These are phyloP conservation scores for Chrysoporthe puriensis DNA, from an alignment of 2,329 filamentous ascomycete genomes.

Conservation along the genomic window DNA sequence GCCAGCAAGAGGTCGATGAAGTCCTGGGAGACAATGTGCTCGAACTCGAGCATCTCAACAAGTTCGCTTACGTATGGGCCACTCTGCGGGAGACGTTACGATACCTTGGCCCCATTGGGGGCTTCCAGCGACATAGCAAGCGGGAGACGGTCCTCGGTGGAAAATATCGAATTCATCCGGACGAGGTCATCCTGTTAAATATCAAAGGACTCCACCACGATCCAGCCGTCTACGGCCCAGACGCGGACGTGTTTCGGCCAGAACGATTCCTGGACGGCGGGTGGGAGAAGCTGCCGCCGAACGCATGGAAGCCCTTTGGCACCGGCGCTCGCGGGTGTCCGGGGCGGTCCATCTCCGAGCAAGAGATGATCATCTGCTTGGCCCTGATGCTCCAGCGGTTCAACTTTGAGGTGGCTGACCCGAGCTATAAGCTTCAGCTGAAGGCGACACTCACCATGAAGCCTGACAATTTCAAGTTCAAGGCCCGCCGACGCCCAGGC, in stretches of 20 bases:
- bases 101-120: conserved; percentile 27
- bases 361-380: conserved; percentile 46
- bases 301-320: conserved; percentile 47
- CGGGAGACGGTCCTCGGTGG: conserved; percentile 26
- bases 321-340: conserved; percentile 49
- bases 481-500: conserved; percentile 29
- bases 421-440: conserved; percentile 46
- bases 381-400: conserved; percentile 50
- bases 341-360: conserved; percentile 48
- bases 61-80: conserved; percentile 30
- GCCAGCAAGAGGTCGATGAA: conserved; percentile 30
- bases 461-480: conserved; percentile 36
- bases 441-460: conserved; percentile 51
- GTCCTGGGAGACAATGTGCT: conserved; percentile 29
- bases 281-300: conserved; percentile 33
- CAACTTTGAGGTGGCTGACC: conserved; percentile 46
- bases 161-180: conserved; percentile 28
- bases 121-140: conserved; percentile 26
- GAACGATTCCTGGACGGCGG: conserved; percentile 30
- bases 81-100: conserved; percentile 30
- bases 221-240: conserved; percentile 28
- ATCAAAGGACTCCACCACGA: conserved; percentile 30
- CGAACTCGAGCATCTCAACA: conserved; percentile 26
- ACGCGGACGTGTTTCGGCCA: conserved; percentile 30
- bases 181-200: conserved; percentile 24